phyloP scores from a whole-genome alignment of 495 filamentous ascomycete genomes.

The Neurospora pannonica region DNA sequence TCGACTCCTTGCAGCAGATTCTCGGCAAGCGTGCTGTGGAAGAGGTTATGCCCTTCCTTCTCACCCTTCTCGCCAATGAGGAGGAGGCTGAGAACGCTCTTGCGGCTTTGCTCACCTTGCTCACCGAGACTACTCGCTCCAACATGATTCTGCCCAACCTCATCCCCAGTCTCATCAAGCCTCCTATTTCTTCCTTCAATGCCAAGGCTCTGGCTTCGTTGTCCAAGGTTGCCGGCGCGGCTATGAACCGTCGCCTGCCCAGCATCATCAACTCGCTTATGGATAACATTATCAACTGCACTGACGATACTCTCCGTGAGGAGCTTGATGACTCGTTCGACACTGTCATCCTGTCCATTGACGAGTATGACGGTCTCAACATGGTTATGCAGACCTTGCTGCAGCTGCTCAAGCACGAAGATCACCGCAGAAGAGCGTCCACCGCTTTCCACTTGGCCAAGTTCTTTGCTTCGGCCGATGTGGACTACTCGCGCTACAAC shows the following conservation, averaged over 20 bases:
- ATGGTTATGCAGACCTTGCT: constrained; percentile 89
- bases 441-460: constrained; percentile 76
- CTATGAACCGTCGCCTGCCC: constrained; percentile 83
- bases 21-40: constrained; percentile 90
- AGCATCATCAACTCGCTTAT: constrained; percentile 85
- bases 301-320: constrained; percentile 60
- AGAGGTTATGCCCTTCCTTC: constrained; percentile 85
- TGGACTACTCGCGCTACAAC: constrained; percentile 90
- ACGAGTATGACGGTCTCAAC: constrained; percentile 92
- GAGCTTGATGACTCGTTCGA: constrained; percentile 78
- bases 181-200: constrained; percentile 92
- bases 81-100: constrained; percentile 86
- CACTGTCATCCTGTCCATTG: constrained; percentile 80
- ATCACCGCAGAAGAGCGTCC: constrained; percentile 69
- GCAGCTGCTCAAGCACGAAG: constrained; percentile 78
- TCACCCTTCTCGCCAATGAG: constrained; percentile 75
- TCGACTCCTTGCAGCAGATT: constrained; percentile 86
- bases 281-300: constrained; percentile 75
- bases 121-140: constrained; percentile 86
- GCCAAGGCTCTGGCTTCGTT: constrained; percentile 86
- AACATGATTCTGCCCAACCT: constrained; percentile 96
- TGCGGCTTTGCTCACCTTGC: constrained; percentile 80
- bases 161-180: constrained; percentile 78
- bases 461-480: constrained; percentile 72
- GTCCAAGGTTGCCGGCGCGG: constrained; percentile 75